Percentiles rank a stretch among this genome's conserved stretches.
These are phyloP conservation scores for Rutstroemia sp. DNA, from an alignment of 2,329 filamentous ascomycete genomes.

Conservation along the genomic window DNA sequence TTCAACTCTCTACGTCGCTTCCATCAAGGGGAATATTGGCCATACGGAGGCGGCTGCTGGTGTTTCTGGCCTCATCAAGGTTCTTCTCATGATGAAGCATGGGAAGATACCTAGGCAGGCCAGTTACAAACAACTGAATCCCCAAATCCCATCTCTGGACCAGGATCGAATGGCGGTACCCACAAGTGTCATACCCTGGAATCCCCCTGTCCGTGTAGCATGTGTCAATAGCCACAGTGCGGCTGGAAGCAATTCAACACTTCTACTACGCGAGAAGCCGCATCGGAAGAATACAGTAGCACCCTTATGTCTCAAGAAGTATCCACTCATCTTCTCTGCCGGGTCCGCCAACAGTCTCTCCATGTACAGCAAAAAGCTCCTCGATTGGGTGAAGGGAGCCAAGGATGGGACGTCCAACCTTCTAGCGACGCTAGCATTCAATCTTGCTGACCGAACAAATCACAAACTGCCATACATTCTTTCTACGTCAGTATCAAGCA, in stretches of 20 bases:
- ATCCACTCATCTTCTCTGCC: background rate
- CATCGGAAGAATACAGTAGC: background rate
- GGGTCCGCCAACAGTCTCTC: background rate
- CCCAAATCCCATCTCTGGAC: conserved; percentile 12
- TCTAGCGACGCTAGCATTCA: too few relatives aligned
- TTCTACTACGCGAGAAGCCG: conserved; percentile 9
- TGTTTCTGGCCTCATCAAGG: conserved; percentile 37
- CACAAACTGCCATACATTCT: too few relatives aligned
- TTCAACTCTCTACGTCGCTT: conserved; percentile 13
- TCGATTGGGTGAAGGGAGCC: too few relatives aligned
- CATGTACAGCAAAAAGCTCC: too few relatives aligned
- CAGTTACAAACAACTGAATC: conserved; percentile 30
- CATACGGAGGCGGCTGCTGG: conserved; percentile 40
- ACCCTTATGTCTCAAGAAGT: background rate
- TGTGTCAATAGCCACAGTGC: conserved; percentile 23
- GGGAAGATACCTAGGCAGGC: conserved; percentile 20
- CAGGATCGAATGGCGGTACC: conserved; percentile 11
- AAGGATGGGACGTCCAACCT: too few relatives aligned
- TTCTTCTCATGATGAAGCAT: conserved; percentile 30
- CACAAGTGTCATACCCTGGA: conserved; percentile 9
- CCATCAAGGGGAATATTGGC: conserved; percentile 35
- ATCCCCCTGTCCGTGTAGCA: conserved; percentile 8
- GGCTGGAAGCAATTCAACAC: conserved; percentile 16
- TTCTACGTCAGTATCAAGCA: background rate
- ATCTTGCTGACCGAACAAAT: too few relatives aligned